Base-by-base conservation (phyloP, 192 early-diverging fungal species). In the Dimargaris xerosporica region DNA sequence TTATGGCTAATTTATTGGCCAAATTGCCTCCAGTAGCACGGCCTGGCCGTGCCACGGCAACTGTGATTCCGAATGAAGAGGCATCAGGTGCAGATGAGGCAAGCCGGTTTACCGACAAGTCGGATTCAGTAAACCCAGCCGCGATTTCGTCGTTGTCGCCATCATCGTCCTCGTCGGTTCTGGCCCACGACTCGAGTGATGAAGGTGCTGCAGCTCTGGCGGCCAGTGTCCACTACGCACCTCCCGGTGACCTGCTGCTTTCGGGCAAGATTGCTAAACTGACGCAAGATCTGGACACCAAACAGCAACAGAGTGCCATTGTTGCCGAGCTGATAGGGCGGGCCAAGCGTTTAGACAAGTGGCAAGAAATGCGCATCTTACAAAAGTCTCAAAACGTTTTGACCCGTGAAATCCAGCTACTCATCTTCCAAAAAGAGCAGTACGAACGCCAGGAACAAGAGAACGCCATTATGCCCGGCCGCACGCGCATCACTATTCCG, bases 171-270 rank as follows among this genome's bases (percentile, higher is more conserved):
- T 39, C 34, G 2, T 39, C 34, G 7, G 34, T 5, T 2, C 7
- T 39, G 34, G 34, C 34, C 34, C 34, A 39, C 34, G 34, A 39
- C 34, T 39, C 34, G 34, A 39, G 34, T 7, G 34, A 39, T 7
- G 34, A 39, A 39, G 34, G 34, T 39, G 34, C 34, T 39, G 34
- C 34, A 39, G 34, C 34, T 39, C 34, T 39, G 34, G 34, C 34
- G 10, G 43, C 42, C n/a, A 41, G 80, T 44, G 70, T 86, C 1
- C 74, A 77, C 54, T 68, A 80, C 31, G 81, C 85, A 0, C 73
- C 84, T 17, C 87, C 85, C 0, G 85, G 84, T 30, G 87, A 87
- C 64, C 65, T 89, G 54, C 76, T 89, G 28, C 66, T 87, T 16
- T 74, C 78, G 12, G 53, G 68, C 59, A 75, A 80, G 59, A 73